These are phyloP conservation scores for Yamadazyma phyllophila DNA, from an alignment of 805 yeast species.

Conservation along the genomic window DNA sequence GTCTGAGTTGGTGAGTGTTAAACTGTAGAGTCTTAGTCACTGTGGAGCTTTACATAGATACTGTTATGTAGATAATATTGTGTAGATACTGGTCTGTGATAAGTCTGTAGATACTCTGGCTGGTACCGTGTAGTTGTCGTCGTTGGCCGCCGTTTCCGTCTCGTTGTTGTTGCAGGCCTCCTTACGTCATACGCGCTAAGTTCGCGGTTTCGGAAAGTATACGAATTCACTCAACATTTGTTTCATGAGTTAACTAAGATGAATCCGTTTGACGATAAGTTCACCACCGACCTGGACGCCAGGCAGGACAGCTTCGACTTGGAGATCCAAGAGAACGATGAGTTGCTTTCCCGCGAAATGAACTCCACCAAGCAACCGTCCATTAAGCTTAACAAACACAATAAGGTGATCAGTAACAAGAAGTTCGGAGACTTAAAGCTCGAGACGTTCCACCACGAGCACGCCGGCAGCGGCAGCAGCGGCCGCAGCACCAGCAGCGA, in stretches of 20 bases:
- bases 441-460: conserved; percentile 10
- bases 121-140: no score
- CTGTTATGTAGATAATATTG: no score
- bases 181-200: conserved; percentile 1
- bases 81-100: no score
- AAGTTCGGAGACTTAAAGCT: conserved; percentile 13
- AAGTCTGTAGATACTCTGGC: no score
- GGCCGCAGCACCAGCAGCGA: conserved; percentile 9
- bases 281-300: background rate
- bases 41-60: no score
- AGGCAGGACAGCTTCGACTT: conserved; percentile 3
- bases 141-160: background rate
- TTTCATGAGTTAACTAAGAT: background rate
- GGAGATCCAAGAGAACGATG: conserved; percentile 7
- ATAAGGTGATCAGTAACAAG: conserved; percentile 14
- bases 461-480: conserved; percentile 4
- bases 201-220: no score
- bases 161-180: no score
- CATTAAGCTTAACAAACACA: conserved; percentile 8
- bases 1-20: no score
- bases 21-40: no score
- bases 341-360: conserved; percentile 4
- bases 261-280: conserved; percentile 4
- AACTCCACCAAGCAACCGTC: conserved; percentile 4
- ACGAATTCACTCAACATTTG: background rate